Percentiles rank a stretch among this genome's conserved stretches.
Conservation (phyloP, 2,329 filamentous ascomycete species). For the Aureobasidium melanogenum region DNA sequence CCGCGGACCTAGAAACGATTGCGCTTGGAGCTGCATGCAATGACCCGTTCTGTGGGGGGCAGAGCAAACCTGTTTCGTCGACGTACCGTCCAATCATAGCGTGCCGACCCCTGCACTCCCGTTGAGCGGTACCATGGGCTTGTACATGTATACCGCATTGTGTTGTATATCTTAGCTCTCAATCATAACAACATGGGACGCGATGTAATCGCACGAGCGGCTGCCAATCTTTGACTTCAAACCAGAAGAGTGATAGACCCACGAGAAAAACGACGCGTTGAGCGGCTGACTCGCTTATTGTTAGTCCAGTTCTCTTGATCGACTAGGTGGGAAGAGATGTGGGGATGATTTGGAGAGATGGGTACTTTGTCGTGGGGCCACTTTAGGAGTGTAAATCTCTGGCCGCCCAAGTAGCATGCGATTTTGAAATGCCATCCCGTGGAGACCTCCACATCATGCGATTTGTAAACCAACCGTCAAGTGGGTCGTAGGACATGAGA, state of each 20-base stretch:
- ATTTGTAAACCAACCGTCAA: too few species aligned
- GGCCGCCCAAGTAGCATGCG: background rate
- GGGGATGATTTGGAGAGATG: background rate
- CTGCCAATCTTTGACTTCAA: background rate
- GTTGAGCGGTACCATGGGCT: background rate
- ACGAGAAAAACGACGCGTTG: background rate
- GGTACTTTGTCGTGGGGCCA: background rate
- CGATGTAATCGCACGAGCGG: background rate
- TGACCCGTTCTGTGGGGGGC: background rate
- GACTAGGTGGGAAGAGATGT: background rate
- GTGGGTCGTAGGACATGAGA: background rate
- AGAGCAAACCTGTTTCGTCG: background rate
- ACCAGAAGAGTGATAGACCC: background rate
- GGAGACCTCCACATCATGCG: background rate
- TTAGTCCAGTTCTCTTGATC: background rate
- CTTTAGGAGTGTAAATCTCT: background rate
- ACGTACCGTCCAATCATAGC: background rate
- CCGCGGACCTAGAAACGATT: too few species aligned
- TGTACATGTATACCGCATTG: background rate
- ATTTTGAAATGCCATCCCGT: background rate
- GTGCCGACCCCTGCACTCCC: background rate
- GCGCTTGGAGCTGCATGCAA: background rate
- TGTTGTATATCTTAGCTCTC: background rate
- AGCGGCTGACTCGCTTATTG: background rate
- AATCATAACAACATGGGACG: background rate